Evolutionary conservation across 257 asterid genomes (phyloP).

Genomic region (Rubia yunnanensis): DNA sequence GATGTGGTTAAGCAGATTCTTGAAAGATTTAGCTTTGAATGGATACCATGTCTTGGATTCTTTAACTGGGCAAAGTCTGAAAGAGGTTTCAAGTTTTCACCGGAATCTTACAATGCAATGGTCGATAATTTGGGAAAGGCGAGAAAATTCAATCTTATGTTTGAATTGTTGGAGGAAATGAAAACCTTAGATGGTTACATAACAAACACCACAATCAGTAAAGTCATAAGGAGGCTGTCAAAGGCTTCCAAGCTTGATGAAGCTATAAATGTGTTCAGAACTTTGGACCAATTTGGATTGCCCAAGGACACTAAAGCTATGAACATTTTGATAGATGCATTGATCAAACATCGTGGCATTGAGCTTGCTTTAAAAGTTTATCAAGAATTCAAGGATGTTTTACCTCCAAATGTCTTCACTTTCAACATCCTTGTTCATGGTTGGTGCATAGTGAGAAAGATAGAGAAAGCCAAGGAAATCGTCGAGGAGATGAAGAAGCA

Average conservation of each 20-base stretch:
- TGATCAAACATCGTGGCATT: slow-evolving; percentile 62
- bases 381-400: slow-evolving; percentile 30
- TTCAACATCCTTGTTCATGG: slow-evolving; percentile 68
- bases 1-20: slow-evolving; percentile 50
- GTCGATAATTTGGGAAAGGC: slow-evolving; percentile 66
- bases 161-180: slow-evolving; percentile 77
- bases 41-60: slow-evolving; percentile 67
- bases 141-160: slow-evolving; percentile 54
- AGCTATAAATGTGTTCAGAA: slow-evolving; percentile 44
- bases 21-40: slow-evolving; percentile 67
- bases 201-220: slow-evolving; percentile 46
- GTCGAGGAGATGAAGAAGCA: slow-evolving; percentile 45
- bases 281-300: slow-evolving; percentile 38
- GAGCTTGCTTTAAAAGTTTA: slow-evolving; percentile 62
- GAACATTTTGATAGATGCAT: slow-evolving; percentile 49
- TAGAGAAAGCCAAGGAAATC: slow-evolving; percentile 46
- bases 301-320: slow-evolving; percentile 31
- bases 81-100: slow-evolving; percentile 33
- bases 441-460: slow-evolving; percentile 71
- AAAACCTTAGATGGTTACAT: slow-evolving; percentile 38
- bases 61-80: slow-evolving; percentile 65
- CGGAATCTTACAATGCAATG: slow-evolving; percentile 49
- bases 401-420: slow-evolving; percentile 43
- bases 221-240: slow-evolving; percentile 58
- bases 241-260: slow-evolving; percentile 62